Conservation (phyloP, 179 eudicot genomes). For the Carnegiea gigantea region DNA sequence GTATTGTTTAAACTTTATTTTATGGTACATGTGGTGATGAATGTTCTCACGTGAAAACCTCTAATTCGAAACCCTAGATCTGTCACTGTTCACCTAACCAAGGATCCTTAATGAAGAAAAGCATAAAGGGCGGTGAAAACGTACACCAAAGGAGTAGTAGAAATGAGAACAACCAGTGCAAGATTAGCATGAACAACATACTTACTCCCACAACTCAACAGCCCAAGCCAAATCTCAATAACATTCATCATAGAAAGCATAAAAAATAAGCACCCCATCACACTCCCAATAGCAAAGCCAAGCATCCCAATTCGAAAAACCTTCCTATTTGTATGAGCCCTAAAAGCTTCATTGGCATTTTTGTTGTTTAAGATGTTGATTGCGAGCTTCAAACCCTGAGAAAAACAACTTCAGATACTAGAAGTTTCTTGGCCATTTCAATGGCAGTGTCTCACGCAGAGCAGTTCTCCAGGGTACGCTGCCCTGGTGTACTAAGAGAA, state of each 20-base stretch:
- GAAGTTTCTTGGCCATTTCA: conserved; percentile 53
- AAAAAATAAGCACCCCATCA: conserved; percentile 81
- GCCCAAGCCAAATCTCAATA: conserved; percentile 73
- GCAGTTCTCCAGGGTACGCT: conserved; percentile 53
- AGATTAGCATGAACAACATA: conserved; percentile 56
- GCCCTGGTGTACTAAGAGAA: conserved; percentile 64
- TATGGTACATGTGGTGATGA: no score
- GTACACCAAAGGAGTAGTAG: conserved; percentile 74
- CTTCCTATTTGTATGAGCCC: conserved; percentile 65
- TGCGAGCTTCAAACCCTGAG: conserved; percentile 71
- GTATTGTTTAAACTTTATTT: no score
- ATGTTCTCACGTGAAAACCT: no score
- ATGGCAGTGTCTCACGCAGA: conserved; percentile 54
- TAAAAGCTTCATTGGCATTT: conserved; percentile 65
- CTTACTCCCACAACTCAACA: conserved; percentile 72
- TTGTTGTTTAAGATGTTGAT: conserved; percentile 76
- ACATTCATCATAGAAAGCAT: conserved; percentile 86
- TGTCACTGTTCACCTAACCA: neutral
- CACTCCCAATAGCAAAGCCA: conserved; percentile 78
- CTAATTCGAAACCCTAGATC: no score
- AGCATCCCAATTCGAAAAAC: conserved; percentile 81
- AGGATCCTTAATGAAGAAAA: conserved; percentile 49
- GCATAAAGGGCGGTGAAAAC: conserved; percentile 83
- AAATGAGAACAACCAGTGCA: conserved; percentile 60
- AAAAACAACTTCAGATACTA: conserved; percentile 71